A percentile compares a stretch with the other conserved stretches of the same genome.
Evolutionary conservation across 2,329 filamentous ascomycete species (phyloP).

Genomic region (Pseudogymnoascus sp.): DNA sequence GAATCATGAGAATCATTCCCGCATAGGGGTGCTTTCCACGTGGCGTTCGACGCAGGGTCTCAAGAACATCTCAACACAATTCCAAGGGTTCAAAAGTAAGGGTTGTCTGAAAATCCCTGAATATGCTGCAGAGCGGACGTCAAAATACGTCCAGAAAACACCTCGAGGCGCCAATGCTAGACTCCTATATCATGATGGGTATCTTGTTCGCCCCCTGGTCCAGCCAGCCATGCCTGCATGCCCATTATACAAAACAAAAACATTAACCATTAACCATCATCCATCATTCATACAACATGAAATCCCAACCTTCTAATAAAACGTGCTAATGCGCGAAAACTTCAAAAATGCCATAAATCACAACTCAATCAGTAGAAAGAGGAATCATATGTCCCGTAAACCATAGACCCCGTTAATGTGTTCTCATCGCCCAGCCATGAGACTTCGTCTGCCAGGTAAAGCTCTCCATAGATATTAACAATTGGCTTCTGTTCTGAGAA

Average conservation of each 20-base stretch:
- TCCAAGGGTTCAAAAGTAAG: slow-evolving; percentile 3
- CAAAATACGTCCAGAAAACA: background rate
- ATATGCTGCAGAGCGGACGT: background rate
- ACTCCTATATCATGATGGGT: slow-evolving; percentile 2
- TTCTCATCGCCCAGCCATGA: background rate
- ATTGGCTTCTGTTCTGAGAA: background rate
- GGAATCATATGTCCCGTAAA: background rate
- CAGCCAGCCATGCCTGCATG: background rate
- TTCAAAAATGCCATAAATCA: background rate
- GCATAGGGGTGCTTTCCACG: slow-evolving; percentile 1
- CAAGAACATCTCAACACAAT: background rate
- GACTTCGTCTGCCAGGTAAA: background rate
- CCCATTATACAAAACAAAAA: background rate
- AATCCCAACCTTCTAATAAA: background rate
- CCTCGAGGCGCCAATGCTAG: background rate
- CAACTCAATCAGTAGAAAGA: background rate
- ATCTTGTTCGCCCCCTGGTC: background rate
- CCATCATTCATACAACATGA: background rate
- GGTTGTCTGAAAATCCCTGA: background rate
- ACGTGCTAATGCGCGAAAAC: background rate
- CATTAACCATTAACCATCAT: background rate
- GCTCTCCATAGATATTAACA: background rate
- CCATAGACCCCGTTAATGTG: background rate
- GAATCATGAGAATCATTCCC: background rate
- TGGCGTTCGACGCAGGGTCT: slow-evolving; percentile 3